These are phyloP conservation scores for Rutstroemia sydowiana DNA, from an alignment of 2,329 filamentous ascomycete genomes.

Conservation along the genomic window DNA sequence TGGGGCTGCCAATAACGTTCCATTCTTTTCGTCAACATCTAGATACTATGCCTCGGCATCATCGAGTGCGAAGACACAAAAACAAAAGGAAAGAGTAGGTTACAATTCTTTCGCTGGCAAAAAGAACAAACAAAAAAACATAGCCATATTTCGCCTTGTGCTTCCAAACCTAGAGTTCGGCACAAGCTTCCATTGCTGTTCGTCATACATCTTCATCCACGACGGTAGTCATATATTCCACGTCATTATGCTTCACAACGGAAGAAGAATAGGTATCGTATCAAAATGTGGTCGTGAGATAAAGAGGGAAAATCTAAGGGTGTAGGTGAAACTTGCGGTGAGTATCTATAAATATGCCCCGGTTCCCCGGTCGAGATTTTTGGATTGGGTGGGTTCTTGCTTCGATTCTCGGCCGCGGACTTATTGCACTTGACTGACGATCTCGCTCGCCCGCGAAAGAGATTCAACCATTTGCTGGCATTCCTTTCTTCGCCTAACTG, in stretches of 20 bases:
- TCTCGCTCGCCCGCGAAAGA: conserved; percentile 81
- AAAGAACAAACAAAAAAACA: conserved; percentile 2
- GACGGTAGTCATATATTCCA: conserved; percentile 15
- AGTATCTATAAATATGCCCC: conserved; percentile 15
- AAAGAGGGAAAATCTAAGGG: conserved; percentile 14
- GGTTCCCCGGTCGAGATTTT: conserved; percentile 11
- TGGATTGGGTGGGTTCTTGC: conserved; percentile 12
- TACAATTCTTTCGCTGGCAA: conserved; percentile 9
- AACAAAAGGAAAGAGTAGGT: conserved; percentile 7
- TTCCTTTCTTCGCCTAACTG: conserved; percentile 87
- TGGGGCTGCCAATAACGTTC: not conserved
- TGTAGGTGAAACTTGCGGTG: conserved; percentile 9
- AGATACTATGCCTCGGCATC: conserved; percentile 2
- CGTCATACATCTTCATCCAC: conserved; percentile 13
- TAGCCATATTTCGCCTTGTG: conserved; percentile 18
- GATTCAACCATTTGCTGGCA: conserved; percentile 99
- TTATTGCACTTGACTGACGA: conserved; percentile 68
- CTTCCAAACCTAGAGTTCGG: conserved; percentile 8
- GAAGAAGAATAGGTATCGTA: conserved; percentile 24
- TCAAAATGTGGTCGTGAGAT: conserved; percentile 20
- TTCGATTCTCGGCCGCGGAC: conserved; percentile 9
- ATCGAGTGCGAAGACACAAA: conserved; percentile 5
- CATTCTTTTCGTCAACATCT: not conserved
- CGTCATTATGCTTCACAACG: conserved; percentile 18
- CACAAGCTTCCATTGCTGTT: not conserved